Evolutionary conservation across 805 yeast species (phyloP), one percentile per base, ranked within the genome.

Genomic region (Ogataea nonfermentans): DNA sequence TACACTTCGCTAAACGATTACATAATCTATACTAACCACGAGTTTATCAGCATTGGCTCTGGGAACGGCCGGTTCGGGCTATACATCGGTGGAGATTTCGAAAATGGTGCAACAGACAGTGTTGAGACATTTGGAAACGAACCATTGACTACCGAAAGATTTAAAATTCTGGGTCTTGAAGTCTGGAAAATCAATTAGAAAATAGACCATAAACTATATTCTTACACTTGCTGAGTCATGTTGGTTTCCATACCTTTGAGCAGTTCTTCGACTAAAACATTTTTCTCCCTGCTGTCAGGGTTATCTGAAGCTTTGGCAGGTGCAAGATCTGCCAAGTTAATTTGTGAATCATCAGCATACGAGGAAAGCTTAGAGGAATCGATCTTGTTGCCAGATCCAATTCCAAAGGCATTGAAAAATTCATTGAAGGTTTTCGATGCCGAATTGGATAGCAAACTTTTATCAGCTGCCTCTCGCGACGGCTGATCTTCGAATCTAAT

Each of bases 31-130:
- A 86, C 96, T 40, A 84, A 89, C 30, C 78, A 79, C 44, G 71
- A 76, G 17, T 88, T 79, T 54, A 66, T 93, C 23, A 81, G 95
- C 14, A 72, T 93, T 51, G 99, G 98, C 1, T 91, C 95, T 0
- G 95, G 96, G 1, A 82, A 83, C 51, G 97, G 97, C 2, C 87
- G 85, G 54, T 89, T 88, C 61, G 98, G 97, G 0, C 67, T 93
- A 11, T 91, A 95, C 88, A 68, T 89, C 10, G 95, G 87, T 56
- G 81, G 78, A 39, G 77, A 81, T 29, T 69, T 91, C 29, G 66
- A 74, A 40, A 72, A 73, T 38, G 99, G 98, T 3, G 90, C 88
- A 0, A 79, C 90, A 20, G 81, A 79, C 53, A 72, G 78, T 2
- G 84, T 91, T 37, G 78, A 78, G 19, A 93, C 98, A 0, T 91